Evolutionary conservation across 495 filamentous ascomycete species (phyloP), one percentile per base, ranked within the genome.

Genomic region (Penicillium paxilli): DNA sequence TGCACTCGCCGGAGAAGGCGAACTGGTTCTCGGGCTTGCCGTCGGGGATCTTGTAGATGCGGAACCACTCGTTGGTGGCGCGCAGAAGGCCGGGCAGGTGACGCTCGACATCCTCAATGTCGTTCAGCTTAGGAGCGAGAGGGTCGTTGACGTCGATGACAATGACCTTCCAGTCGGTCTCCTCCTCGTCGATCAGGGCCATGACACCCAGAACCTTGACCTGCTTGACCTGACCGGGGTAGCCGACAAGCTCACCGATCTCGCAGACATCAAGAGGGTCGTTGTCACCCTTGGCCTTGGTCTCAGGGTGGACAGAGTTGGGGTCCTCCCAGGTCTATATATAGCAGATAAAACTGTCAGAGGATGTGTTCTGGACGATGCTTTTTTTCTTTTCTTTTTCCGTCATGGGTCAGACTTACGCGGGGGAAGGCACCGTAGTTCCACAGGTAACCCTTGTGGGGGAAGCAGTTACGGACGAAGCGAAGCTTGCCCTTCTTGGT

Each of bases 21-120:
- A 99, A 98, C 80, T 98, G 94, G 85, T 99, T 99, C 87, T 98
- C 94, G 64, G 92, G 92, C 91, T 98, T 99, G 82, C 95, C 95
- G 69, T 99, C 95, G 66, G 95, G 95, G 78, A 99, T 98, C 84
- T 98, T 98, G 87, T 99, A 99, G 84, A 99, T 98, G 75, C 95
- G 90, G 90, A 99, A 99, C 95, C 95, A 99, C 83, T 99, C 95
- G 71, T 99, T 99, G 70, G 94, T 98, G 67, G 95, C 95, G 59
- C 95, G 85, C 68, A 99, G 80, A 33, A 98, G 88, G 57, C 95
- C 95, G 38, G 95, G 95, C 21, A 99, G 88, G 82, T 98, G 95
- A 69, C 93, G 87, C 83, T 98, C 95, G 52, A 99, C 93, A 74
- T 99, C 95, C 83, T 98, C 95, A 64, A 99, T 88, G 74, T 98